Conservation (phyloP, 306 rosid species). For the Phaseolus lunatus region DNA sequence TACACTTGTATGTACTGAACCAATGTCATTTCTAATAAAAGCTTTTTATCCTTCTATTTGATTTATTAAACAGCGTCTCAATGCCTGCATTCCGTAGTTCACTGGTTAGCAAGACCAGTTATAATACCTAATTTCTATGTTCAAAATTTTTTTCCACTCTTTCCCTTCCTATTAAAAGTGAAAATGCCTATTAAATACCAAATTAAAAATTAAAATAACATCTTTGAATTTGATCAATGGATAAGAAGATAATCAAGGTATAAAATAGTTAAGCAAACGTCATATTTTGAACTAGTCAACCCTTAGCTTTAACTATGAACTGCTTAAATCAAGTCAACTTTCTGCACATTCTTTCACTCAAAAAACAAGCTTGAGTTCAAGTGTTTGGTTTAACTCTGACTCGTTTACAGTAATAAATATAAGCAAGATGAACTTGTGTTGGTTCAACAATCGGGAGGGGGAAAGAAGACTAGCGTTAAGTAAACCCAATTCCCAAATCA, state of each 20-base stretch:
- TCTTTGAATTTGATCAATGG: not conserved
- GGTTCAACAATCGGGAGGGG: not conserved
- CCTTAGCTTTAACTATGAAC: not conserved
- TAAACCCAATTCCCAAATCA: not conserved
- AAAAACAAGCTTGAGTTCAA: conserved; percentile 1
- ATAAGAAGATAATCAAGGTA: not conserved
- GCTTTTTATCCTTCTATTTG: not conserved
- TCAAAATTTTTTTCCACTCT: not conserved
- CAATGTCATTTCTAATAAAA: not conserved
- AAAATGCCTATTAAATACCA: not conserved
- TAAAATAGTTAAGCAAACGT: not conserved
- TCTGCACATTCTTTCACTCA: not conserved
- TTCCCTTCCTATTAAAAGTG: not conserved
- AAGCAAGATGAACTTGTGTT: not conserved
- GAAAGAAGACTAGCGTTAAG: not conserved
- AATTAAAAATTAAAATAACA: not conserved
- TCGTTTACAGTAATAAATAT: not conserved
- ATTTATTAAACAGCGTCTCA: not conserved
- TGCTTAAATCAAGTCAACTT: not conserved
- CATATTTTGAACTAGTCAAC: not conserved
- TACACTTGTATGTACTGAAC: not conserved
- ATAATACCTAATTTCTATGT: not conserved
- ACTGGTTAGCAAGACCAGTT: not conserved
- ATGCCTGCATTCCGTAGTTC: not conserved
- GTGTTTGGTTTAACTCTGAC: not conserved